Conservation (phyloP, 2,329 filamentous ascomycete genomes). For the Penicillium paneum region DNA sequence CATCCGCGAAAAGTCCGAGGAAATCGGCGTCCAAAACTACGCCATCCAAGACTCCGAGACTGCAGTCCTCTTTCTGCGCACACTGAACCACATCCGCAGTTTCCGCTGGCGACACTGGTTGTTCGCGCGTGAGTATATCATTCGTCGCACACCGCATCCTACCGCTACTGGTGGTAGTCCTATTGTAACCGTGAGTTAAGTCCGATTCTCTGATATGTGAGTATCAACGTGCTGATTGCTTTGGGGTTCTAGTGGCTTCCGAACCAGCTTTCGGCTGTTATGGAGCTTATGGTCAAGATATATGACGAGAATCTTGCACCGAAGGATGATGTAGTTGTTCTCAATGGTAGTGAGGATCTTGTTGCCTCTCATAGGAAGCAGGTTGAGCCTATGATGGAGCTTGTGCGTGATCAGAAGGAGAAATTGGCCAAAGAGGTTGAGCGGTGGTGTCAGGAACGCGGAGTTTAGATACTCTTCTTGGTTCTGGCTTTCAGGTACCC, state of each 20-base stretch:
- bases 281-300: constrained; percentile 48
- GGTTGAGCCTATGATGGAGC: constrained; percentile 39
- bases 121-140: constrained; percentile 50
- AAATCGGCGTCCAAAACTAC: constrained; percentile 41
- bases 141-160: constrained; percentile 45
- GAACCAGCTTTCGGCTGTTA: constrained; percentile 49
- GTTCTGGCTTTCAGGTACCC: neutral
- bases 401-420: constrained; percentile 33
- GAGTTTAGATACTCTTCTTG: constrained; percentile 28
- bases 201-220: neutral
- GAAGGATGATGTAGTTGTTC: constrained; percentile 22
- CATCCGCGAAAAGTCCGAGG: constrained; percentile 57
- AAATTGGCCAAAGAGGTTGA: constrained; percentile 43
- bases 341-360: constrained; percentile 16
- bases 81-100: constrained; percentile 47
- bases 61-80: constrained; percentile 44
- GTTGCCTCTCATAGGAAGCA: constrained; percentile 35
- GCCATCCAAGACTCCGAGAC: constrained; percentile 40
- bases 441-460: constrained; percentile 47
- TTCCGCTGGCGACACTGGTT: constrained; percentile 52
- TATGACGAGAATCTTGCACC: constrained; percentile 41
- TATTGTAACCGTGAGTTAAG: constrained; percentile 44
- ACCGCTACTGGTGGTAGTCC: constrained; percentile 50
- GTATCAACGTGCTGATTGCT: neutral
- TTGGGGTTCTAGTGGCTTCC: constrained; percentile 41